Base-by-base conservation (phyloP, 2,329 filamentous ascomycete species). In the Ophiostoma triangulosporum region DNA sequence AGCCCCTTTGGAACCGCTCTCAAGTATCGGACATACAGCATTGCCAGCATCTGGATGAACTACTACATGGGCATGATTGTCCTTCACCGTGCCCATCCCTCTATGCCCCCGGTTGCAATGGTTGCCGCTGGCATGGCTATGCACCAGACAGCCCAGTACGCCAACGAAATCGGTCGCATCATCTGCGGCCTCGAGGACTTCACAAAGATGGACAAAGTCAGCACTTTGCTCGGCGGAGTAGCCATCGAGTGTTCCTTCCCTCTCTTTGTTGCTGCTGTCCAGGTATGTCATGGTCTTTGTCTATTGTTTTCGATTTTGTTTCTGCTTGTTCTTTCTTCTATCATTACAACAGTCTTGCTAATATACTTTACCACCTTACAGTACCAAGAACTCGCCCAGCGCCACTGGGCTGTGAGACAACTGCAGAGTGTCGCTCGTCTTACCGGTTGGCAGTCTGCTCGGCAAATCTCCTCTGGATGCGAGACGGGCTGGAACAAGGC, bases 91-190 rank as follows among this genome's bases (percentile, higher is more conserved):
- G 76, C 83, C 1, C 90, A 96, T 60, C 93, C 93, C 0, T 79
- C 78, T 24, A 96, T 96, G 89, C 91, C 90, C 0, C 88, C 91
- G 0, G 83, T 90, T 8, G 86, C 89, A 33, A 89, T 95, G 80
- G 79, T 89, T 61, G 89, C 93, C 3, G 88, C 88, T 0, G 85
- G 84, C 7, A 75, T 94, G 58, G 81, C 86, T 9, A 88, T 88
- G 0, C 71, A 72, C 14, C 78, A 85, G 50, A 96, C 91, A 1
- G 78, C 75, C 3, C 70, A 70, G 0, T 86, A 81, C 66, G 86
- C 89, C 1, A 81, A 81, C 57, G 76, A 83, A 58, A 81, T 96
- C 55, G 90, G 88, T 7, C 81, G 84, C 22, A 91, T 97, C 54
- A 78, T 82, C 2, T 87, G 86, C 0, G 90, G 90, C 0, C 66